Base-by-base conservation (phyloP, 768 basidiomycete genomes). In the Trametes meyenii region DNA sequence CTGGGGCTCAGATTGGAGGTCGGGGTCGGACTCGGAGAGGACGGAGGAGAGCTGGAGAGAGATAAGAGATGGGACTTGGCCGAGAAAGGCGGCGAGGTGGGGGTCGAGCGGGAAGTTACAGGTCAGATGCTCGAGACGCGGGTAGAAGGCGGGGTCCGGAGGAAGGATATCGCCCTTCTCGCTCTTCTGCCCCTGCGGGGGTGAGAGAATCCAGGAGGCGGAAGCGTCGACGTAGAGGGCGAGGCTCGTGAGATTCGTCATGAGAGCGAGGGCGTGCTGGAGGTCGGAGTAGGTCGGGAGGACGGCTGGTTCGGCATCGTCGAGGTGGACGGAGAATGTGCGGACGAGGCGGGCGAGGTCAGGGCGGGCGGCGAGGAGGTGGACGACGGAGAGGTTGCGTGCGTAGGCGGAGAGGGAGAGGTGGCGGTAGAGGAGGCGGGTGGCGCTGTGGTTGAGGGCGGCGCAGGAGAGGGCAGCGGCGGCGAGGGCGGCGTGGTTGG, bases 351-450 rank as follows among this genome's bases (percentile, higher is more conserved):
- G 76, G 0, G 89, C 88, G 67, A 91, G 71, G 55, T 75, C 74
- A n/a, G 85, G 83, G 23, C 76, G 81, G 21, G 69, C 69, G 11
- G 88, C 85, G 62, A 92, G 84, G 56, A 85, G 83, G 63, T 73
- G 60, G 58, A 89, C 74, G 70, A 84, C 75, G 64, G 72, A 53
- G 60, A 84, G 78, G 64, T 83, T 84, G 66, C 71, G 75, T 3
- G 78, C 73, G 61, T 72, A 67, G 7, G 77, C 66, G 33, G 84
- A 79, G 55, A 85, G 65, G 51, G 75, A 70, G 64, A 91, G 66
- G 67, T 82, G 73, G 55, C 86, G 80, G 73, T 88, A 92, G 73
- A 92, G 86, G 38, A 78, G 70, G 60, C 84, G 83, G 61, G 83
- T 84, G 0, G 86, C 86, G 66, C 84, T 72, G 55, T 75, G 75